These are phyloP conservation scores for Penicillium egyptiacum DNA, from an alignment of 495 filamentous ascomycete species.

Conservation along the genomic window DNA sequence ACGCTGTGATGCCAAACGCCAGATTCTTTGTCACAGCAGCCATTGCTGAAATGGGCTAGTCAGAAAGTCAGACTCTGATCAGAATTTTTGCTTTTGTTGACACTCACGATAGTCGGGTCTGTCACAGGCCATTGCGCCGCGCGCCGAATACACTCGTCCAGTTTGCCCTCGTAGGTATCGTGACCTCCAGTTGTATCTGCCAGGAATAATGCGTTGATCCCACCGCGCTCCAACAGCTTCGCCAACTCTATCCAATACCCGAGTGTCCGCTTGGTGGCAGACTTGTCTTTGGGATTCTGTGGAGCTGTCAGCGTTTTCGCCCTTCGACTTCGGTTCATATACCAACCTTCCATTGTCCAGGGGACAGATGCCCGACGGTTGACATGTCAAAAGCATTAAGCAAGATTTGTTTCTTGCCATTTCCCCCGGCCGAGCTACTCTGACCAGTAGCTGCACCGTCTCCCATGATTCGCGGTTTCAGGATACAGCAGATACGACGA, in stretches of 20 bases:
- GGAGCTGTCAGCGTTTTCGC: conserved; percentile 1
- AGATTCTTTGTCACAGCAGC: conserved; percentile 50
- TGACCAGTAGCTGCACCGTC: conserved; percentile 11
- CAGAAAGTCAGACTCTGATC: conserved; percentile 13
- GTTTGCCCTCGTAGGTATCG: conserved; percentile 57
- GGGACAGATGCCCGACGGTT: conserved; percentile 62
- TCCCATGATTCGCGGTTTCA: conserved; percentile 20
- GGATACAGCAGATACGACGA: too few species aligned
- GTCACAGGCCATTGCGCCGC: conserved; percentile 61
- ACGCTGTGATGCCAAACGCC: conserved; percentile 48
- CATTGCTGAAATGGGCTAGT: conserved; percentile 48
- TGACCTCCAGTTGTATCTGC: conserved; percentile 61
- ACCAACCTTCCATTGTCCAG: conserved; percentile 61
- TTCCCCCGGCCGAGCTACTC: conserved; percentile 12
- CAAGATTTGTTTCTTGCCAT: conserved; percentile 58
- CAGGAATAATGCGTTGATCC: conserved; percentile 60
- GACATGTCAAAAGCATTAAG: conserved; percentile 66
- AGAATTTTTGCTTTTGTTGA: background rate
- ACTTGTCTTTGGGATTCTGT: conserved; percentile 57
- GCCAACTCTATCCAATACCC: conserved; percentile 62
- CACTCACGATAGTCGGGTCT: conserved; percentile 53
- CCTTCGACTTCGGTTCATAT: background rate
- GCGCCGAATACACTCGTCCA: conserved; percentile 50
- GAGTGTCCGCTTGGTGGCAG: conserved; percentile 54
- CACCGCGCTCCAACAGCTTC: conserved; percentile 57